Evolutionary conservation across 192 early-diverging fungal genomes (phyloP).

Genomic region (Linnemannia elongata): DNA sequence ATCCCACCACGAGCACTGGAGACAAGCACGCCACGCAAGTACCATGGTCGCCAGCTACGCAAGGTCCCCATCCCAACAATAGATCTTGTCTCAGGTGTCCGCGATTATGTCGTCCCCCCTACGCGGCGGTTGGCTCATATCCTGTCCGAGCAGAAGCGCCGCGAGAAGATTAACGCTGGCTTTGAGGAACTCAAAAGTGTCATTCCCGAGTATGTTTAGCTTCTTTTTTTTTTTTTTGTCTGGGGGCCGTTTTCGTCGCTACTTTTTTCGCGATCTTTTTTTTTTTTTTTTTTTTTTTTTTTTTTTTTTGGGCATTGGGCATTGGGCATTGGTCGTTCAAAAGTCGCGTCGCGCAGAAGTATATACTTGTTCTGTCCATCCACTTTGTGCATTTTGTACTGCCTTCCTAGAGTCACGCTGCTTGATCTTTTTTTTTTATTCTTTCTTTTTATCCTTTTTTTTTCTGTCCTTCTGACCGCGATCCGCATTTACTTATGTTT

Average conservation of each 20-base stretch:
- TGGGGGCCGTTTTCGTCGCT: too few relatives aligned
- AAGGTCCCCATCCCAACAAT: slow-evolving; percentile 7
- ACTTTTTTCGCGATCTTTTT: not conserved
- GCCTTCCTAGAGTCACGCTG: too few relatives aligned
- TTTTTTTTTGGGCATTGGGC: not conserved
- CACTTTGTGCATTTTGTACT: too few relatives aligned
- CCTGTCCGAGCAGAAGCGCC: slow-evolving; percentile 55
- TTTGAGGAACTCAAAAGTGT: slow-evolving; percentile 59
- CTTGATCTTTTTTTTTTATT: not conserved
- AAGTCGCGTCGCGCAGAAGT: too few relatives aligned
- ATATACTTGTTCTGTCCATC: too few relatives aligned
- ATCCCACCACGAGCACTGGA: slow-evolving; percentile 27
- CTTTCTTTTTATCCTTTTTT: not conserved
- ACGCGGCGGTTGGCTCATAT: slow-evolving; percentile 58
- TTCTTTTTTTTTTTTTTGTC: not conserved
- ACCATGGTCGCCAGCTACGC: slow-evolving; percentile 31
- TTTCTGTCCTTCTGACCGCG: not conserved
- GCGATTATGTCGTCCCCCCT: slow-evolving; percentile 19
- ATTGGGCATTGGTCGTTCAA: too few relatives aligned
- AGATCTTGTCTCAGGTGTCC: slow-evolving; percentile 22
- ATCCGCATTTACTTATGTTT: not conserved
- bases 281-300: not conserved
- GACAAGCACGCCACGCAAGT: slow-evolving; percentile 10
- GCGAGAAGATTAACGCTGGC: slow-evolving; percentile 59
- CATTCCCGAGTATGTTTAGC: slow-evolving; percentile 47